Conservation (phyloP, 106 monocot species). For the Cymbidium sinense region DNA sequence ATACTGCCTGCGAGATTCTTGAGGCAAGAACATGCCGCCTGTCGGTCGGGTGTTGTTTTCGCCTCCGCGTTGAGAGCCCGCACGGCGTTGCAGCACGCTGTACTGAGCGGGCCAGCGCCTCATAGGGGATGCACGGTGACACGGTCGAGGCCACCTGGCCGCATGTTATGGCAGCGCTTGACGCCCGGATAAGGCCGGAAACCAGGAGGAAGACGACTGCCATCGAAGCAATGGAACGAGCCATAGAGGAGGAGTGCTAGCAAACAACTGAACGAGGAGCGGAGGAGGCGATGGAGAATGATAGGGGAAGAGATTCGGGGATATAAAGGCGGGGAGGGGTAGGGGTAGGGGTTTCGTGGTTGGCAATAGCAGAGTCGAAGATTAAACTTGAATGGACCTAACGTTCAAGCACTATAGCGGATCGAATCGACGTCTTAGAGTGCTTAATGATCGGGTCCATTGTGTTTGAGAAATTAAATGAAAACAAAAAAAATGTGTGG, state of each 20-base stretch:
- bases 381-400: too few relatives aligned
- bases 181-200: not conserved
- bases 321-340: not conserved
- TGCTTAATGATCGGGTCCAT: too few relatives aligned
- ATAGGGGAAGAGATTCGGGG: not conserved
- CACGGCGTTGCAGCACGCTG: conserved; percentile 25
- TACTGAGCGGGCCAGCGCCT: not conserved
- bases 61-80: conserved; percentile 13
- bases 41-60: conserved; percentile 18
- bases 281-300: not conserved
- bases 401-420: too few relatives aligned
- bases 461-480: too few relatives aligned
- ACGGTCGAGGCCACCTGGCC: conserved; percentile 18
- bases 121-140: conserved; percentile 18
- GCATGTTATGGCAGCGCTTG: conserved; percentile 16
- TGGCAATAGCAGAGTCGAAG: too few relatives aligned
- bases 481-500: too few relatives aligned
- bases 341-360: too few relatives aligned
- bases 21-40: conserved; percentile 29
- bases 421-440: too few relatives aligned
- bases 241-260: not conserved
- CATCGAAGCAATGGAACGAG: not conserved
- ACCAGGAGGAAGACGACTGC: not conserved
- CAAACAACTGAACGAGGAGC: not conserved
- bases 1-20: conserved; percentile 10